phyloP scores from a whole-genome alignment of 805 yeast genomes.

The Candida nitratophila region DNA sequence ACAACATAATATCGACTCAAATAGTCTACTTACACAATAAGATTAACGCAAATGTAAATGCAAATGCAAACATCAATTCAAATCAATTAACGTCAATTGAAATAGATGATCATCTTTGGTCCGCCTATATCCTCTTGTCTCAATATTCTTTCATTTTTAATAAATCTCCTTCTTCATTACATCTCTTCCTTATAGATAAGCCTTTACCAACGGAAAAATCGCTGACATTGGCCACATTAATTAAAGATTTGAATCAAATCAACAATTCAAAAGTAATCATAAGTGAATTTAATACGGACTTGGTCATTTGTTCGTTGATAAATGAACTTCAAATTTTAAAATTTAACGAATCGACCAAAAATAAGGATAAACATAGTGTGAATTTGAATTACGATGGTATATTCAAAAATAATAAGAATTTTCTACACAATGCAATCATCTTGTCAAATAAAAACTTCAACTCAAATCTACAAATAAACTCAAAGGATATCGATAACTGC shows the following conservation, averaged over 20 bases:
- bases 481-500: slow-evolving; percentile 4
- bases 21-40: slow-evolving; percentile 26
- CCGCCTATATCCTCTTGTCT: slow-evolving; percentile 39
- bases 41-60: too few species aligned
- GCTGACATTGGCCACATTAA: slow-evolving; percentile 14
- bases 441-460: slow-evolving; percentile 39
- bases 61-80: too few species aligned
- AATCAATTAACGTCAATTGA: neutral
- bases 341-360: slow-evolving; percentile 22
- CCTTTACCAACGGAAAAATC: slow-evolving; percentile 11
- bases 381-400: too few species aligned
- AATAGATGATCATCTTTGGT: slow-evolving; percentile 31
- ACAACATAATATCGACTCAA: slow-evolving; percentile 38
- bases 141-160: slow-evolving; percentile 32
- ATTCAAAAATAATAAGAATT: too few species aligned
- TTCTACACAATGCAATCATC: slow-evolving; percentile 46
- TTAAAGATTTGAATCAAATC: slow-evolving; percentile 16
- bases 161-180: slow-evolving; percentile 34
- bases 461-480: slow-evolving; percentile 3
- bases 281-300: slow-evolving; percentile 12
- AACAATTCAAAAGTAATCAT: neutral
- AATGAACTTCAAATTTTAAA: slow-evolving; percentile 26
- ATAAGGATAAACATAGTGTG: slow-evolving; percentile 32
- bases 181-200: slow-evolving; percentile 22
- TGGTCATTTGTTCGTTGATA: slow-evolving; percentile 24